Evolutionary conservation across 371 early-diverging fungal genomes (phyloP), one percentile per base, ranked within the genome.

Genomic region (Lichtheimia ornata): DNA sequence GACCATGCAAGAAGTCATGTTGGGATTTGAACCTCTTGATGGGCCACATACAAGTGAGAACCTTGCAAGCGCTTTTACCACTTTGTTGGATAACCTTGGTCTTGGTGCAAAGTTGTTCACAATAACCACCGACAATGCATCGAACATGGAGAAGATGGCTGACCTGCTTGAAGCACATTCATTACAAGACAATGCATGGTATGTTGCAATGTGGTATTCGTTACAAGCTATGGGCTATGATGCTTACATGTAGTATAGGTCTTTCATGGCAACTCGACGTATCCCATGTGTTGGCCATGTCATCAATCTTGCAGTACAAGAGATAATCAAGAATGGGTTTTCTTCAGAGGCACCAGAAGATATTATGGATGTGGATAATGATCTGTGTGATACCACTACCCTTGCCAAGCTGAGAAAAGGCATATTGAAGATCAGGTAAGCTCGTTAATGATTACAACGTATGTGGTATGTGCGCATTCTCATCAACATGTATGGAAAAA

Each of bases 241-340:
- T 4, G 0, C 28, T 20, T 3, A 58, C 41, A 18, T 28, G 24
- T 3, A 27, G 2, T 28, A 47, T 47, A 47, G 58, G 47, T 11
- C 58, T n/a, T 58, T 13, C 25, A 24, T 30, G 50, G 30, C 50
- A 25, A 17, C 18, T 5, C 35, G 58, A 28, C 64, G 63, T 58
- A 50, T 63, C n/a, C 66, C 61, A 18, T 70, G 64, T 35, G 42
- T 66, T 52, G 62, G 63, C 17, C 66, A 70, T 28, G 59, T 63
- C 45, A 55, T 70, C 11, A 70, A 70, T 50, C 50, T 70, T n/a
- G 58, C 70, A 0, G 66, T 70, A 6, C 70, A 70, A 45, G 64
- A 41, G 17, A 61, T 63, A 5, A 47, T 70, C 11, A 50, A 54
- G 30, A 56, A 51, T 22, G 68, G 63, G 24, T 51, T 59, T n/a